Percentiles rank a stretch among this genome's conserved stretches.
Evolutionary conservation across 1,284 basidiomycete species (phyloP).

Genomic region (Cyathus olla): DNA sequence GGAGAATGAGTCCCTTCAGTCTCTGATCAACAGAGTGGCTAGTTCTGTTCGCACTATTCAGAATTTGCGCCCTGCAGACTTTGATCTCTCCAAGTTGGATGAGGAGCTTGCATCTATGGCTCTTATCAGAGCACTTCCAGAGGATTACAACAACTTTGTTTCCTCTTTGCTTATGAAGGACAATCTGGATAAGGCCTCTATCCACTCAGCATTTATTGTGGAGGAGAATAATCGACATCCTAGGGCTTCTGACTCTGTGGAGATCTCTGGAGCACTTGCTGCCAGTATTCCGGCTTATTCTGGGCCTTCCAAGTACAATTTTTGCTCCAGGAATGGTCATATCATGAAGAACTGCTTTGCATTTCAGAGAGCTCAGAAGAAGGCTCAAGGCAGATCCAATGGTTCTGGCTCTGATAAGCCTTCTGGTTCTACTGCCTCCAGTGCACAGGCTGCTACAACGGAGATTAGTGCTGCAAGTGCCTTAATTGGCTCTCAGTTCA

Average conservation of each 20-base stretch:
- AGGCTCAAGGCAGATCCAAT: too few relatives aligned
- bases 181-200: conserved; percentile 24
- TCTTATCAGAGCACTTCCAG: too few relatives aligned
- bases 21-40: conserved; percentile 2
- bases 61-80: too few relatives aligned
- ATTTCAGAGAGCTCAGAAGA: too few relatives aligned
- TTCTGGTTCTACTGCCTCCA: background rate
- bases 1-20: background rate
- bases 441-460: background rate
- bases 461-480: background rate
- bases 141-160: too few relatives aligned
- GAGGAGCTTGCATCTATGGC: too few relatives aligned
- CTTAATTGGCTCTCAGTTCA: background rate
- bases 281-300: background rate
- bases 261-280: background rate
- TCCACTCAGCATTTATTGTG: conserved; percentile 27
- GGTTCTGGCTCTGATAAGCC: background rate
- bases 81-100: too few relatives aligned
- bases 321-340: background rate
- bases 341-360: background rate
- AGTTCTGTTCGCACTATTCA: too few relatives aligned
- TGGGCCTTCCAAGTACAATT: background rate
- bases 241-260: too few relatives aligned
- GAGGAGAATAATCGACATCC: conserved; percentile 20
- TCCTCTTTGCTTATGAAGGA: too few relatives aligned